phyloP scores from a whole-genome alignment of 208 protist genomes.

The Wallacemonas sp. region DNA sequence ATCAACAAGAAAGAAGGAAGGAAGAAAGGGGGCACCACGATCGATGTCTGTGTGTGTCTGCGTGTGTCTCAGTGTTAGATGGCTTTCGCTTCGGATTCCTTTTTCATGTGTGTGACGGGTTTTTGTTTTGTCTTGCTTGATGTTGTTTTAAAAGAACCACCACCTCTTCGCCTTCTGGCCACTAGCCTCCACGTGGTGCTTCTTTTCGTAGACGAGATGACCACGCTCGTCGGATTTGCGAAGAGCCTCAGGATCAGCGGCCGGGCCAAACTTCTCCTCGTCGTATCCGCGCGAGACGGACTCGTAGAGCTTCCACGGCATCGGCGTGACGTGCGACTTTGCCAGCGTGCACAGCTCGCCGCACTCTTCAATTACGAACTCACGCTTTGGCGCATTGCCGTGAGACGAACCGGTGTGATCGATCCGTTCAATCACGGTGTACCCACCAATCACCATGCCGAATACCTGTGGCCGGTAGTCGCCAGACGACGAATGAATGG shows the following conservation, averaged over 20 bases:
- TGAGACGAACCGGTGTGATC: slow-evolving; percentile 78
- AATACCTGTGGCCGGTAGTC: slow-evolving; percentile 87
- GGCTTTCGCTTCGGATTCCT: no score
- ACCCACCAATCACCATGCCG: slow-evolving; percentile 82
- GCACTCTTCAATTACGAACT: slow-evolving; percentile 75
- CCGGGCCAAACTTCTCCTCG: slow-evolving; percentile 77
- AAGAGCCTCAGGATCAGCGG: slow-evolving; percentile 29
- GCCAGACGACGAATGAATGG: slow-evolving; percentile 80
- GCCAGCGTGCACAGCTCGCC: slow-evolving; percentile 88
- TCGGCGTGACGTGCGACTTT: slow-evolving; percentile 78
- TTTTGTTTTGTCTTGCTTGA: no score
- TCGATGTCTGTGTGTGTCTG: no score
- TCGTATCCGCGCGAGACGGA: slow-evolving; percentile 77
- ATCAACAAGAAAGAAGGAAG: slow-evolving; percentile 6
- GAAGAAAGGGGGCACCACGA: slow-evolving; percentile 13
- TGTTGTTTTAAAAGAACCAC: slow-evolving; percentile 28
- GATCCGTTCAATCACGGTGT: slow-evolving; percentile 88
- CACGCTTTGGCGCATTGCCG: slow-evolving; percentile 77
- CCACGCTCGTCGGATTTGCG: slow-evolving; percentile 32
- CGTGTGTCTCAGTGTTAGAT: no score
- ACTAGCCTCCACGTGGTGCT: not conserved
- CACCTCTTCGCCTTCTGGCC: slow-evolving; percentile 19
- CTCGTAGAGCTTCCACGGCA: slow-evolving; percentile 87
- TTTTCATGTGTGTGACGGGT: no score
- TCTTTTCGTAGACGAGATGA: slow-evolving; percentile 12